Percentiles rank a stretch among this genome's conserved stretches.
Evolutionary conservation across 257 asterid species (phyloP).

Genomic region (Nicotiana noctiflora): DNA sequence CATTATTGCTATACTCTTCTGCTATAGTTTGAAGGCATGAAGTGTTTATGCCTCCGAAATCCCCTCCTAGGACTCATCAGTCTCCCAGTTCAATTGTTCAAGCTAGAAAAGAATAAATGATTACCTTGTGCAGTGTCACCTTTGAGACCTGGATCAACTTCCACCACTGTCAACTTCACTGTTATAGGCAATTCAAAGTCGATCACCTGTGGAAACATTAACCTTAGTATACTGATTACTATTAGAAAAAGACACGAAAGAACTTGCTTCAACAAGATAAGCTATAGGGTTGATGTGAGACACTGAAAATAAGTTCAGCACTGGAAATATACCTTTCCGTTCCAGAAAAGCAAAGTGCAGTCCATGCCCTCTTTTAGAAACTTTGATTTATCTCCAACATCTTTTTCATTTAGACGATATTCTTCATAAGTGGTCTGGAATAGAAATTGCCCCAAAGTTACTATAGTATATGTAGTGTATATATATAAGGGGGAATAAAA

Average conservation of each 20-base stretch:
- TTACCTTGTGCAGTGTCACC: constrained; percentile 99
- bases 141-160: constrained; percentile 87
- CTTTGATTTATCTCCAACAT: constrained; percentile 85
- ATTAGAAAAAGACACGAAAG: background rate
- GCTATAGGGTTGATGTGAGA: background rate
- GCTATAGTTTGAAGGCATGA: background rate
- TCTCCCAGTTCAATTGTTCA: background rate
- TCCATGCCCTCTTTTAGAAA: constrained; percentile 99
- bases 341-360: constrained; percentile 92
- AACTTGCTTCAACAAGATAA: background rate
- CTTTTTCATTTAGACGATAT: constrained; percentile 70
- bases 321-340: constrained; percentile 52
- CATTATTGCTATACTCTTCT: background rate
- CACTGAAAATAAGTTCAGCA: background rate
- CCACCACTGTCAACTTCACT: constrained; percentile 79
- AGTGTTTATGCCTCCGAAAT: background rate
- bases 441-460: constrained; percentile 8
- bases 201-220: constrained; percentile 51
- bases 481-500: background rate
- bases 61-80: background rate
- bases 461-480: background rate
- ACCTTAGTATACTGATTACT: constrained; percentile 7
- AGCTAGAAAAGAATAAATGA: background rate
- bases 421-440: constrained; percentile 82
- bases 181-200: constrained; percentile 94